phyloP scores from a whole-genome alignment of 495 filamentous ascomycete genomes.

The Lophium mytilinum region DNA sequence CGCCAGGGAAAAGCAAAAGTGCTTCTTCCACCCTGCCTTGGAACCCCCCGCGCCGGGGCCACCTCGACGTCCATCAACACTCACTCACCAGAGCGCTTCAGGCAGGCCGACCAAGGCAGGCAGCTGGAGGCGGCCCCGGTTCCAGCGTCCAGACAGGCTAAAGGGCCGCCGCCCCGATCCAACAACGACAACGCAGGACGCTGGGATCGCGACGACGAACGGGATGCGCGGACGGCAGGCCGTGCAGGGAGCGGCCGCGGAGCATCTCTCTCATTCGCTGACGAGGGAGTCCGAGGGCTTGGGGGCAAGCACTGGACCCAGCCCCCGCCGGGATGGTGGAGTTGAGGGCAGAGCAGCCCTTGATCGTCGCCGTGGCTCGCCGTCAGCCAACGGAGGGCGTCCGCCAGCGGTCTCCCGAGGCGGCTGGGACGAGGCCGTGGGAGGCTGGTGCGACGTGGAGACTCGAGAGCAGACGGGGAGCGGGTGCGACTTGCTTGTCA shows the following conservation, averaged over 20 bases:
- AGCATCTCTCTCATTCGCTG: not conserved
- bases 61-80: not conserved
- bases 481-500: slow-evolving; percentile 22
- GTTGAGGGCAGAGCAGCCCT: not conserved
- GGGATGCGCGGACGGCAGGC: slow-evolving; percentile 20
- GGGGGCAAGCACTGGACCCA: not conserved
- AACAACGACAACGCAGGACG: slow-evolving; percentile 6
- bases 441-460: slow-evolving; percentile 25
- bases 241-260: slow-evolving; percentile 12
- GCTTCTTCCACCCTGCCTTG: not conserved
- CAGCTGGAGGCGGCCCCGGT: not conserved
- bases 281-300: not conserved
- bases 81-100: slow-evolving; percentile 11
- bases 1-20: not conserved
- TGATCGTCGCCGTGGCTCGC: not conserved
- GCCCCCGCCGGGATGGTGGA: not conserved
- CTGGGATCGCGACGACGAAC: slow-evolving; percentile 16
- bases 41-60: too few relatives aligned
- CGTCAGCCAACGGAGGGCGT: not conserved
- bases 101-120: slow-evolving; percentile 7
- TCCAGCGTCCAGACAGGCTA: slow-evolving; percentile 16
- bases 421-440: not conserved
- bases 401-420: not conserved
- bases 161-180: slow-evolving; percentile 18
- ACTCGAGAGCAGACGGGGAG: slow-evolving; percentile 10